A percentile compares a stretch with the other conserved stretches of the same genome.
Evolutionary conservation across 768 basidiomycete species (phyloP).

Genomic region (Thelephora aurantiotincta): DNA sequence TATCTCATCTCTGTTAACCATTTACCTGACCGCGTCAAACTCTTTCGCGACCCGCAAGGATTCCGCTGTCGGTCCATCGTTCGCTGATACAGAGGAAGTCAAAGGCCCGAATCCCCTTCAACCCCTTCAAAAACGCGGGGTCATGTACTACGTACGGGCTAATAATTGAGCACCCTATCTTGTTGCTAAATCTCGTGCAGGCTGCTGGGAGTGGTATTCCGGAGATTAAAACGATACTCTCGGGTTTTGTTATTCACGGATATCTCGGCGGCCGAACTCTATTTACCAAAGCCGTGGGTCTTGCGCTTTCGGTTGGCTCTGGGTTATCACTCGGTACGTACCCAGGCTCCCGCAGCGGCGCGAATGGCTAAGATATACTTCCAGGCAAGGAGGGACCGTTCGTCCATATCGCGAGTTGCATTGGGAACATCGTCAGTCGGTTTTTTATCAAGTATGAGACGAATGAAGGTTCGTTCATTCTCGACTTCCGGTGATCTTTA

Average conservation of each 20-base stretch:
- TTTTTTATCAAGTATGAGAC: slow-evolving; percentile 69
- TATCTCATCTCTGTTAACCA: slow-evolving; percentile 64
- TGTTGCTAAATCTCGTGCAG: slow-evolving; percentile 23
- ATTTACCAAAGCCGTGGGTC: slow-evolving; percentile 83
- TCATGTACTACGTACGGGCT: slow-evolving; percentile 67
- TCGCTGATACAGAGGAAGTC: slow-evolving; percentile 15
- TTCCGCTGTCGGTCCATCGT: slow-evolving; percentile 47
- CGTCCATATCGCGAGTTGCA: slow-evolving; percentile 92
- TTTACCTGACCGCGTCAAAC: slow-evolving; percentile 78
- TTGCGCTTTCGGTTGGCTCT: slow-evolving; percentile 16
- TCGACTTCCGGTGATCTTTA: neutral
- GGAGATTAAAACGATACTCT: slow-evolving; percentile 96
- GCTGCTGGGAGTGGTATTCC: slow-evolving; percentile 97
- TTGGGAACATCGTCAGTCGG: slow-evolving; percentile 82
- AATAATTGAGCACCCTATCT: neutral
- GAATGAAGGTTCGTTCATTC: slow-evolving; percentile 58
- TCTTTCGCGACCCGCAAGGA: slow-evolving; percentile 86
- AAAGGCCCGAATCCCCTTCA: slow-evolving; percentile 10
- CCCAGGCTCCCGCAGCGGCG: neutral
- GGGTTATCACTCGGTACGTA: slow-evolving; percentile 30
- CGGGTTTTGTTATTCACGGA: slow-evolving; percentile 95
- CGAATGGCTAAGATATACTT: slow-evolving; percentile 30
- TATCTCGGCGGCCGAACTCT: slow-evolving; percentile 86
- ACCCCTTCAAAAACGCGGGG: slow-evolving; percentile 35
- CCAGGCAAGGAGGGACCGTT: slow-evolving; percentile 98